Percentiles rank a stretch among this genome's conserved stretches.
Evolutionary conservation across 306 rosid species (phyloP).

Genomic region (Rubus parviflorus): DNA sequence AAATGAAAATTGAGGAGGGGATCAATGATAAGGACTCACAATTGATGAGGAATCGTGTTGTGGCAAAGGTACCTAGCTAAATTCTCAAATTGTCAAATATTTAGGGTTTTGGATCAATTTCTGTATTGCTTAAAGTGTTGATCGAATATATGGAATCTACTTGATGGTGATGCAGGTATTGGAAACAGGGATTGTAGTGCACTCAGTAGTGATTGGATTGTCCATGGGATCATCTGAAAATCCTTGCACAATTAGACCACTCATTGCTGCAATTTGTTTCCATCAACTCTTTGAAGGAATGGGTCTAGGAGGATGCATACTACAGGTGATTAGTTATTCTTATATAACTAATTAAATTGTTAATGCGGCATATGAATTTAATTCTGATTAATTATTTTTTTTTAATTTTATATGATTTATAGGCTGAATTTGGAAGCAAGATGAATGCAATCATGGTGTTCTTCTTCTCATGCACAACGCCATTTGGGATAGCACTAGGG

Average conservation of each 20-base stretch:
- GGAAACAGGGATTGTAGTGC: conserved; percentile 71
- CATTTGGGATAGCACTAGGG: conserved; percentile 63
- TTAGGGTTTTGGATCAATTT: background rate
- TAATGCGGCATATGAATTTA: background rate
- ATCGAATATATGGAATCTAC: background rate
- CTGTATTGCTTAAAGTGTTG: background rate
- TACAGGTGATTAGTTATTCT: conserved; percentile 47
- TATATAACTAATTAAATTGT: background rate
- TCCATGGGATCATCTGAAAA: conserved; percentile 70
- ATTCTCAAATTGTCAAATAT: background rate
- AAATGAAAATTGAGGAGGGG: background rate
- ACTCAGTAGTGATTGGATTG: conserved; percentile 76
- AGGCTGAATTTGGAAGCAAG: conserved; percentile 59
- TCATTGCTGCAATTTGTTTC: conserved; percentile 70
- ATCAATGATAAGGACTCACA: background rate
- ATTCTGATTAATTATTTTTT: background rate
- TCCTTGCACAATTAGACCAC: conserved; percentile 67
- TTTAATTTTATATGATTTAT: background rate
- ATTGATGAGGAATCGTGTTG: conserved; percentile 49
- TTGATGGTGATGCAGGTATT: conserved; percentile 41
- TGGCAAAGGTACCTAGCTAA: conserved; percentile 47
- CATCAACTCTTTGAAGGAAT: conserved; percentile 79
- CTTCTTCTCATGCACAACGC: conserved; percentile 68
- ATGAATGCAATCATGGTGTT: conserved; percentile 46
- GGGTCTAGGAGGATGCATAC: conserved; percentile 70